Base-by-base conservation (phyloP, 1,284 basidiomycete genomes). In the Rhodotorula mucilaginosa region DNA sequence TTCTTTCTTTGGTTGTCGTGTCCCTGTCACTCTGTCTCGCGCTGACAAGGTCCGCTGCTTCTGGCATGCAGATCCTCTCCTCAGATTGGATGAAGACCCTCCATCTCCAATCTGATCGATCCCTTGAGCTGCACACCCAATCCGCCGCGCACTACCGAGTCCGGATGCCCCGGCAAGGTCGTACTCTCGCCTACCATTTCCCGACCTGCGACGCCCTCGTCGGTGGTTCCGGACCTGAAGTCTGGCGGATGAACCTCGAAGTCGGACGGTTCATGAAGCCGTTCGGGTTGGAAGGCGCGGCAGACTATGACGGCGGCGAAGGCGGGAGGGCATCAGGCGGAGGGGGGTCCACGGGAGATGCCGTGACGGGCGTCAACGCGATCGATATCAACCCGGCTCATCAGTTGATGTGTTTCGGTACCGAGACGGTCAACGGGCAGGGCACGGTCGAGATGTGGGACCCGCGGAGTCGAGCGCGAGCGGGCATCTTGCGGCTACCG, bases 71-170 rank as follows among this genome's bases (percentile, higher is more conserved):
- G 94, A 90, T 95, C 79, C 86, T 99, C 16, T 97, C 95, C 1
- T 90, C 93, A 80, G 97, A 99, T 84, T 99, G 97, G 97, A 99
- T 96, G 23, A 99, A 99, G 82, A 90, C 91, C n/a, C 86, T 98
- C 70, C 95, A 97, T 80, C 86, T 99, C 1, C 97, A 99, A 86
- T 89, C 90, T 62, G 95, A 99, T 83, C 89, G 97, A n/a, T 92
- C 92, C 10, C 82, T 99, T 64, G 92, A 95, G 80, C 85, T 99
- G 6, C 97, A 99, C 80, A 94, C 92, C 0, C 97, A 99, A 82
- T 88, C 91, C 58, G 93, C 93, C 0, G 88, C 94, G 72, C 93
- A 97, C 80, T 93, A 97, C 79, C 88, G 90, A 34, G 90, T 95
- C 7, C 88, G 97, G 71, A 91, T 99, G 84, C 97, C 97, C 5